Conservation (phyloP, 2,329 filamentous ascomycete species). For the Phyllosticta paracitricarpa region DNA sequence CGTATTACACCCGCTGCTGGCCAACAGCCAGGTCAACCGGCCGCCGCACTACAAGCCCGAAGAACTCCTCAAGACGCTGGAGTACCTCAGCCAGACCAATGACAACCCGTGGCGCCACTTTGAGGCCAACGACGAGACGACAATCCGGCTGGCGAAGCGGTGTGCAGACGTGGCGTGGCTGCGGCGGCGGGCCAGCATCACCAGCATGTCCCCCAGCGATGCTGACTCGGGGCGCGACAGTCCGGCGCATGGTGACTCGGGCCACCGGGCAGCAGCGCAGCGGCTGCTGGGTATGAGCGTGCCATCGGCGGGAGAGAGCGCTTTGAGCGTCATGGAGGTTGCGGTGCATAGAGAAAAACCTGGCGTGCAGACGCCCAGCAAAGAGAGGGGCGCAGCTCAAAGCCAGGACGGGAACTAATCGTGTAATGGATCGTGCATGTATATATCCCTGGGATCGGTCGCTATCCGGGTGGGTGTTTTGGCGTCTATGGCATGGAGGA, state of each 20-base stretch:
- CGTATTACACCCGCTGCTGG: constrained; percentile 80
- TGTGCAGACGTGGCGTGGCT: constrained; percentile 66
- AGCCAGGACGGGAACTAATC: neutral
- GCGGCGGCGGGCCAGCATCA: constrained; percentile 13
- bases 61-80: constrained; percentile 68
- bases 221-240: constrained; percentile 1
- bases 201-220: neutral
- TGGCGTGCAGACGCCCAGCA: constrained; percentile 31
- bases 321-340: constrained; percentile 29
- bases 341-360: constrained; percentile 31
- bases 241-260: constrained; percentile 15
- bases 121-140: constrained; percentile 71
- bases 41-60: constrained; percentile 86
- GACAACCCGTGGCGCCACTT: constrained; percentile 48
- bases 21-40: constrained; percentile 79
- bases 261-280: constrained; percentile 28
- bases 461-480: neutral
- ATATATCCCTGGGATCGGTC: neutral
- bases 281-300: constrained; percentile 31
- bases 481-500: neutral
- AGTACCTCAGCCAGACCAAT: constrained; percentile 54
- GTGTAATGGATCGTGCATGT: neutral
- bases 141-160: constrained; percentile 64
- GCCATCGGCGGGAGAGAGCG: constrained; percentile 25
- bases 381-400: neutral